Evolutionary conservation across 208 protist species (phyloP).

Genomic region (Paratrypanosoma confusum): DNA sequence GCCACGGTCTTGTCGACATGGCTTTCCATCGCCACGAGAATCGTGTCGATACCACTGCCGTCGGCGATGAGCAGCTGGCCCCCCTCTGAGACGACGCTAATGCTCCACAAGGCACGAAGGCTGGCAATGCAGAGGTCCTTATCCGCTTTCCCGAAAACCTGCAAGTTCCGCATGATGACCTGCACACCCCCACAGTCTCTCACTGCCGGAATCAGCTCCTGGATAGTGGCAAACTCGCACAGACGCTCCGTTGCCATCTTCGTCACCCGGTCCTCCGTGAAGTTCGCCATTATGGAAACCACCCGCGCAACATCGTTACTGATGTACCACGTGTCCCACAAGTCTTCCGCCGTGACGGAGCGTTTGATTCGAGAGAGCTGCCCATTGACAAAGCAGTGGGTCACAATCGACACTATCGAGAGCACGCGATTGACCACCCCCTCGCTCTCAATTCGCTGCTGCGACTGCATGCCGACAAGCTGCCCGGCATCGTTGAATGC

Average conservation of each 20-base stretch:
- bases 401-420: constrained; percentile 72
- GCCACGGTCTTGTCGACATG: constrained; percentile 47
- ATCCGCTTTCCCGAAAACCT: constrained; percentile 43
- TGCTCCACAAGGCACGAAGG: constrained; percentile 74
- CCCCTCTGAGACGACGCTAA: constrained; percentile 48
- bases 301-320: constrained; percentile 64
- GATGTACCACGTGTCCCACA: constrained; percentile 85
- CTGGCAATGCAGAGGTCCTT: constrained; percentile 31
- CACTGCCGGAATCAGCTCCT: constrained; percentile 35
- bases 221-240: constrained; percentile 41
- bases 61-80: constrained; percentile 27
- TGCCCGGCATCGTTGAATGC: constrained; percentile 77
- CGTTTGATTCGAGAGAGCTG: constrained; percentile 59
- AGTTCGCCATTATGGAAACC: constrained; percentile 68
- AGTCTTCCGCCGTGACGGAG: constrained; percentile 39
- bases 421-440: constrained; percentile 75
- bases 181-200: constrained; percentile 37
- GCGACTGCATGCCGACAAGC: constrained; percentile 78
- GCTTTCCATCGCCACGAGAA: constrained; percentile 47
- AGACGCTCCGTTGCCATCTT: constrained; percentile 44
- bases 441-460: constrained; percentile 46
- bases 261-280: constrained; percentile 44
- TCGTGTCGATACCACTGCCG: constrained; percentile 25
- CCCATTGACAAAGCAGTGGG: constrained; percentile 82
- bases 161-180: constrained; percentile 46